Base-by-base conservation (phyloP, 805 yeast genomes). In the Ogataea angusta region DNA sequence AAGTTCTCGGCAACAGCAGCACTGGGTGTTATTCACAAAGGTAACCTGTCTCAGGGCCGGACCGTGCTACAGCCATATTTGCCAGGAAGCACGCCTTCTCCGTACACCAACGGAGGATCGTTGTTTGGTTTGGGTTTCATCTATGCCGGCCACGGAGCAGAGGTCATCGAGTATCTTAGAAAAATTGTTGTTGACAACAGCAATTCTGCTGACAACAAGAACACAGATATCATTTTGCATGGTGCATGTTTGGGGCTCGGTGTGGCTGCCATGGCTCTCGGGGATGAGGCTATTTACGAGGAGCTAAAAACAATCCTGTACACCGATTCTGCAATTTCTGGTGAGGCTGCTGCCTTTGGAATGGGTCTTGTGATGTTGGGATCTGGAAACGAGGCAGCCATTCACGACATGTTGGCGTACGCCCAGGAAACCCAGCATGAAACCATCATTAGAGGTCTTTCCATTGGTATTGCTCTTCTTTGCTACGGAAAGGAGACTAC, bases 1-100 rank as follows among this genome's bases (percentile, higher is more conserved):
- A 93, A 91, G 60, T 93, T 93, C 63, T 81, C 96, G 0, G 97
- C 98, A 2, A 91, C 98, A 10, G 98, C 98, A 7, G 97, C 98
- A 10, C 70, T 93, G 46, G 99, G 99, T 60, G 98, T 91, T 22
- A 90, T 93, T 52, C 98, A 93, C 62, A 85, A 84, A 58, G 98
- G 99, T 39, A 91, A 91, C 63, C 72, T 93, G 43, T 77, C 95
- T 0, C 95, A 89, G 60, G 99, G 98, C 39, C 80, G 81, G 59
- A 77, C 82, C 49, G 79, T 91, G 36, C 75, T 93, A 60, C 82
- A 83, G 51, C 98, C 98, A 15, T 93, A 93, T 59, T 73, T 93
- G 46, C 96, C 98, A 28, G 91, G 91, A 4, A 67, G 68, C 17
- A 72, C 84, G 9, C 82, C 88, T 12, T 82, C 95, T 16, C 81